A percentile compares a stretch with the other conserved stretches of the same genome.
Conservation (phyloP, 2,329 filamentous ascomycete genomes). For the Trichoderma atrobrunneum region DNA sequence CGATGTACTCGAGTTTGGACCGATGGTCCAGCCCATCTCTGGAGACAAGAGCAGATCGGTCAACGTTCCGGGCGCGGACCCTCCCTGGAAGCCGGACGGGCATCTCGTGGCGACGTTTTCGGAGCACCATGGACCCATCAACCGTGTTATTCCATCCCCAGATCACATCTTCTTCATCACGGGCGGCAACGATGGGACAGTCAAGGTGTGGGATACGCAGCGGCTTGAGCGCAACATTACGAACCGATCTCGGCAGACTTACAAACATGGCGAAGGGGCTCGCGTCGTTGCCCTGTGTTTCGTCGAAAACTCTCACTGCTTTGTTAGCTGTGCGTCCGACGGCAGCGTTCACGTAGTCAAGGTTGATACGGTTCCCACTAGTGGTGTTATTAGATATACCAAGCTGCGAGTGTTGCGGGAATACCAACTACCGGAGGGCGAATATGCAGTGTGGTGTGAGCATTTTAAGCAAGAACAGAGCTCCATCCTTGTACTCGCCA, state of each 20-base stretch:
- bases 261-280: slow-evolving; percentile 68
- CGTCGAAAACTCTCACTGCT: slow-evolving; percentile 89
- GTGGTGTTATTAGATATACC: slow-evolving; percentile 66
- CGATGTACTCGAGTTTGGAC: slow-evolving; percentile 70
- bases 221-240: slow-evolving; percentile 88
- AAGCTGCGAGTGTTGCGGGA: slow-evolving; percentile 74
- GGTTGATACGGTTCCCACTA: slow-evolving; percentile 55
- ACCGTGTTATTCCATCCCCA: slow-evolving; percentile 75
- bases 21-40: slow-evolving; percentile 69
- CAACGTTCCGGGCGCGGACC: slow-evolving; percentile 46
- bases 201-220: slow-evolving; percentile 90
- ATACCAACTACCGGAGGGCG: slow-evolving; percentile 70
- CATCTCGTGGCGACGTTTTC: slow-evolving; percentile 83
- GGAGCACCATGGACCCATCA: slow-evolving; percentile 81
- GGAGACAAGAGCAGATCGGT: slow-evolving; percentile 52
- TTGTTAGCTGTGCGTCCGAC: slow-evolving; percentile 85
- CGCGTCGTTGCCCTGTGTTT: slow-evolving; percentile 83
- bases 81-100: slow-evolving; percentile 75
- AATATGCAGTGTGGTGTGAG: slow-evolving; percentile 86
- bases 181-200: slow-evolving; percentile 83
- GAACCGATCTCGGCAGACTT: slow-evolving; percentile 80
- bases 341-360: slow-evolving; percentile 88
- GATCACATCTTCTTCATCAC: slow-evolving; percentile 96
- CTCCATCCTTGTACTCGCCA: slow-evolving; percentile 83
- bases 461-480: slow-evolving; percentile 80